Conservation (phyloP, 768 basidiomycete species). For the Tricholoma hemisulphureum region DNA sequence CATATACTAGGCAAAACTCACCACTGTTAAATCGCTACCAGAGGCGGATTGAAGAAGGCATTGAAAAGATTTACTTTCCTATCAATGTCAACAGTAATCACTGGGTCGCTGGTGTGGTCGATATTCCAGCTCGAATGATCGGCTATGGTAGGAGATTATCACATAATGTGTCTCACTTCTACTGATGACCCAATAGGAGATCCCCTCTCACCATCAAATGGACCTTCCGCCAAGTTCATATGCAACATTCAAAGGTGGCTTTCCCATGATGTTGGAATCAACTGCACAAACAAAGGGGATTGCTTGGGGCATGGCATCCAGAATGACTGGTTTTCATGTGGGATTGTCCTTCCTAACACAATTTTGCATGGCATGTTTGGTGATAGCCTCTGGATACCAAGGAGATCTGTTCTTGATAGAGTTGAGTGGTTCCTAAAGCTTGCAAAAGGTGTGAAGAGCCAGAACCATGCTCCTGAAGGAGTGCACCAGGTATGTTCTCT, state of each 20-base stretch:
- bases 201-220: not conserved
- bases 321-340: constrained; percentile 6
- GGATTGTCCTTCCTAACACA: constrained; percentile 2
- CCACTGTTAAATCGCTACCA: not conserved
- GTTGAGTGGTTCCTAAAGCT: not conserved
- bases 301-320: constrained; percentile 7
- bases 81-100: constrained; percentile 17
- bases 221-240: not conserved
- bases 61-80: constrained; percentile 14
- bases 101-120: constrained; percentile 17
- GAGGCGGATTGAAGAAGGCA: not conserved
- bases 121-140: constrained; percentile 11
- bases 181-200: not conserved
- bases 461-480: no score
- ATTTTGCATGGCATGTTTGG: not conserved
- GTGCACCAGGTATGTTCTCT: constrained; percentile 14
- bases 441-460: constrained; percentile 20
- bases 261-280: not conserved
- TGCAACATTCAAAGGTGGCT: constrained; percentile 7
- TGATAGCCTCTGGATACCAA: not conserved
- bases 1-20: not conserved
- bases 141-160: constrained; percentile 15
- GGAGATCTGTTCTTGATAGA: not conserved
- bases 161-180: no score
- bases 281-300: constrained; percentile 1